Evolutionary conservation across 2,329 filamentous ascomycete species (phyloP), one percentile per base, ranked within the genome.

Genomic region (Ascomycota sp.): DNA sequence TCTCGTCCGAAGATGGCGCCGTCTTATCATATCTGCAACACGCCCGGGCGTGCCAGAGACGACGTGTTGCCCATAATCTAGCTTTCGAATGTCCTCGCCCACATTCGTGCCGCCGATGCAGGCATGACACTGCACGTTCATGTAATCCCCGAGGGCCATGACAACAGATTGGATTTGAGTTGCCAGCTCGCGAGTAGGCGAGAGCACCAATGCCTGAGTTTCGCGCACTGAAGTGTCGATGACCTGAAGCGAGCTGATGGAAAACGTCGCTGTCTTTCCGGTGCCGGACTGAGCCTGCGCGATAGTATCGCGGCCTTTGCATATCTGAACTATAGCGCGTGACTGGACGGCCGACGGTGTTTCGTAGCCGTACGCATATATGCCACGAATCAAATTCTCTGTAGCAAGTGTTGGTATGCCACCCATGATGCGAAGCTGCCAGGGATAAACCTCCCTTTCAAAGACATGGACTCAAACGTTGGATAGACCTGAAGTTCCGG

Each of bases 111-210:
- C 89, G 41, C 89, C 89, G 46, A 98, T 95, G 56, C 89, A 98
- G 35, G 89, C 86, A 47, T 98, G 89, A 59, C 89, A 98, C 57
- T 98, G 85, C 4, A 98, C 82, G 50, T 94, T 94, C 89, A 98
- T 95, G 64, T 94, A 98, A 56, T 98, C 89, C 40, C 89, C 89
- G n/a, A 98, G 70, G n/a, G 89, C 89, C 74, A 95, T 92, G 43
- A 98, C 79, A 35, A 98, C 89, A 23, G 82, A 93, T 58, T 98
- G 89, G 40, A 98, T 98, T 58, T 98, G 89, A 20, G 86, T 94
- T 27, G 89, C 89, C 39, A 98, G 64, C 66, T 98, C 89, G 50
- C 89, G 82, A 13, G 86, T 95, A 3, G 89, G 89, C 4, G 89
- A 94, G 7, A 98, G 71, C 8, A 98, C 85, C 27, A 98, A 73